Evolutionary conservation across 2,329 filamentous ascomycete genomes (phyloP), one percentile per base, ranked within the genome.

Genomic region (Colletotrichum navitas): DNA sequence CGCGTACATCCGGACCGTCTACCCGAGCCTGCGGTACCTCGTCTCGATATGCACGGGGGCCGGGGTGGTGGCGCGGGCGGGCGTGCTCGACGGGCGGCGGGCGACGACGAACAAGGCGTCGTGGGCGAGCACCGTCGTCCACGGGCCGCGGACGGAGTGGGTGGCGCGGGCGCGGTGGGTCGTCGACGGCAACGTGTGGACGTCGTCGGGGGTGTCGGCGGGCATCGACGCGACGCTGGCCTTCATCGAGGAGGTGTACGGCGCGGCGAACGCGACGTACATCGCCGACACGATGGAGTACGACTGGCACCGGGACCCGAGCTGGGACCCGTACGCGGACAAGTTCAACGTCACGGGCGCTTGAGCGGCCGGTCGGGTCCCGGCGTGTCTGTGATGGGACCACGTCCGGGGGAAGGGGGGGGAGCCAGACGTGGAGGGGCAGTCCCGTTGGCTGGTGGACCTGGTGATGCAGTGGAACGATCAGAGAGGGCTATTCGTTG

Each of bases 141-240:
- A 80, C 36, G 80, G 85, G 1, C 80, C 82, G 0, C 77, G 81
- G 8, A 84, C 87, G 2, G 75, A 85, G 2, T 91, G 89, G 89
- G 79, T 87, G 11, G 76, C 81, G 0, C 80, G 82, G 49, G 88
- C 88, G 43, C 80, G 89, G 26, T 91, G 88, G 89, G 86, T 89
- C 0, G 79, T 80, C 0, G 87, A 89, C 77, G 87, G 86, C 1
- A 87, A 89, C 70, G 80, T 90, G 3, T 90, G 88, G 88, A 88
- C 86, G 1, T 85, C 85, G 3, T 87, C 86, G 0, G 88, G 88
- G 0, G 84, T 91, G 5, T 85, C 83, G 71, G 89, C 90, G 2
- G 90, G 90, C 0, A 90, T 90, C 59, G 90, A 92, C 81, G 81
- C 87, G 71, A 87, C 84, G 62, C 83, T 89, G 76, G 89, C 87